phyloP scores from a whole-genome alignment of 1,139 yeast species.

The Maudiozyma humilis region DNA sequence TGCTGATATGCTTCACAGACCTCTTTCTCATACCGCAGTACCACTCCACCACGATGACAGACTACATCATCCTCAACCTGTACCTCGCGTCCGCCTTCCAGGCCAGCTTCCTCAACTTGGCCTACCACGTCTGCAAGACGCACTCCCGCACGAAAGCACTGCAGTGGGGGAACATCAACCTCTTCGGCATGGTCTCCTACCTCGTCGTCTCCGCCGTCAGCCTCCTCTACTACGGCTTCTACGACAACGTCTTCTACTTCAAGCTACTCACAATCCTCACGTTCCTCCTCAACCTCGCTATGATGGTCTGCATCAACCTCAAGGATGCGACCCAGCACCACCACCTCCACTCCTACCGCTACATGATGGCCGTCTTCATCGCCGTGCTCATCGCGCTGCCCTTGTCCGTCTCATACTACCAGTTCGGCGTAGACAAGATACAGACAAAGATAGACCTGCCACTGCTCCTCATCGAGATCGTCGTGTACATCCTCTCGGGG shows the following conservation, averaged over 20 bases:
- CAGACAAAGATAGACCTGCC: slow-evolving; percentile 43
- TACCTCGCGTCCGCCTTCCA: slow-evolving; percentile 13
- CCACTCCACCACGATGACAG: slow-evolving; percentile 18
- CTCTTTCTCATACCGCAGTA: slow-evolving; percentile 12
- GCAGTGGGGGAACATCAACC: slow-evolving; percentile 11
- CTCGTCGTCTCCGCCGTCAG: slow-evolving; percentile 12
- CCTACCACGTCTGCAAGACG: slow-evolving; percentile 10
- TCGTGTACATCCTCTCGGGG: slow-evolving; percentile 69
- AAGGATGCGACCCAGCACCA: background rate
- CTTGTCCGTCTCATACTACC: slow-evolving; percentile 41
- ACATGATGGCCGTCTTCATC: background rate
- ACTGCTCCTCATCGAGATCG: slow-evolving; percentile 60
- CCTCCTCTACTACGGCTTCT: slow-evolving; percentile 51
- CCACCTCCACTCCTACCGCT: background rate
- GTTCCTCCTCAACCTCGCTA: slow-evolving; percentile 41
- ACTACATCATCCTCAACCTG: slow-evolving; percentile 15
- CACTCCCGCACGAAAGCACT: slow-evolving; percentile 10
- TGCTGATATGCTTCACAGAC: slow-evolving; percentile 14
- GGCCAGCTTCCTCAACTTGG: slow-evolving; percentile 7
- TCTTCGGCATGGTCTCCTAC: slow-evolving; percentile 10
- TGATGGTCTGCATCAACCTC: slow-evolving; percentile 33
- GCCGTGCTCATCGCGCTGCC: slow-evolving; percentile 55
- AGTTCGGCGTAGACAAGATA: slow-evolving; percentile 41
- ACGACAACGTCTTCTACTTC: slow-evolving; percentile 42
- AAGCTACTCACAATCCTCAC: slow-evolving; percentile 43